Conservation (phyloP, 2,329 filamentous ascomycete species). For the Fusarium tricinctum region DNA sequence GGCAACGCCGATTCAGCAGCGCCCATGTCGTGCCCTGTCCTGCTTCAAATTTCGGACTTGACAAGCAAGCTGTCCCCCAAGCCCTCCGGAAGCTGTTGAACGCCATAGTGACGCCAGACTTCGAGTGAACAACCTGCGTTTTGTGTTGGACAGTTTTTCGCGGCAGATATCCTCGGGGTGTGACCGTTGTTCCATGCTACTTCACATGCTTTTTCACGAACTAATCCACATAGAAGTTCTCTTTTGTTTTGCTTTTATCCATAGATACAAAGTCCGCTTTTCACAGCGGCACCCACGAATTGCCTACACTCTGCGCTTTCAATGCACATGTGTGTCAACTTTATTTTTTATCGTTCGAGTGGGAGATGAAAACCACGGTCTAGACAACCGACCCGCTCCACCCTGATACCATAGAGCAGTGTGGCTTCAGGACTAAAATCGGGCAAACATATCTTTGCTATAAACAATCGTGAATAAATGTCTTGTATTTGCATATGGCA, state of each 20-base stretch:
- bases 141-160: conserved; percentile 20
- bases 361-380: conserved; percentile 73
- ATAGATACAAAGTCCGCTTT: conserved; percentile 37
- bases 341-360: conserved; percentile 69
- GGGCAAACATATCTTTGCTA: conserved; percentile 61
- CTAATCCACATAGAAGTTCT: conserved; percentile 12
- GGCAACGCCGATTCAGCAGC: conserved; percentile 27
- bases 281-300: conserved; percentile 63
- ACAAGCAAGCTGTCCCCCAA: conserved; percentile 29
- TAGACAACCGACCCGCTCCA: conserved; percentile 78
- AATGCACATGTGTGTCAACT: conserved; percentile 72
- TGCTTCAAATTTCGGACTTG: conserved; percentile 23
- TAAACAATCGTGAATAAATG: conserved; percentile 17
- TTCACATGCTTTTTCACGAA: conserved; percentile 7
- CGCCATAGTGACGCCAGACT: conserved; percentile 23
- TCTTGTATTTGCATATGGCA: conserved; percentile 10
- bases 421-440: conserved; percentile 74
- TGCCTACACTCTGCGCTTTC: conserved; percentile 73
- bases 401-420: conserved; percentile 71
- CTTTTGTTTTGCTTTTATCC: background rate
- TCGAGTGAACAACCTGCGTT: background rate
- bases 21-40: conserved; percentile 11
- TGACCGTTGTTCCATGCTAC: conserved; percentile 36
- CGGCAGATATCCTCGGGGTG: background rate
- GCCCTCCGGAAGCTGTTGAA: conserved; percentile 25